Base-by-base conservation (phyloP, 805 yeast genomes). In the Candida wancherniae region DNA sequence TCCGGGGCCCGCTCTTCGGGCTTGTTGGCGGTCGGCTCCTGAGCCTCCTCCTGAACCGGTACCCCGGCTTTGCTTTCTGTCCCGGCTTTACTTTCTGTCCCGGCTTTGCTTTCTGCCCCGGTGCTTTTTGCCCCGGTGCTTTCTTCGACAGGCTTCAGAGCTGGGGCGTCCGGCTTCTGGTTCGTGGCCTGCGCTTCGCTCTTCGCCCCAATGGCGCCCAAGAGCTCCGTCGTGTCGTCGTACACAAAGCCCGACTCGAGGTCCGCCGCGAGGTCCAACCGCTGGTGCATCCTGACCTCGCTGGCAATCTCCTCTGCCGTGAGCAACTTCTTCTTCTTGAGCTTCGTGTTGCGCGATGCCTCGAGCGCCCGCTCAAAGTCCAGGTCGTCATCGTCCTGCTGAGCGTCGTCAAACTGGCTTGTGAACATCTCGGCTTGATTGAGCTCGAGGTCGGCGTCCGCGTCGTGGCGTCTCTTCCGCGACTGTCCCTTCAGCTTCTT, bases 161-260 rank as follows among this genome's bases (percentile, higher is more conserved):
- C n/a, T n/a, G n/a, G n/a, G n/a, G n/a, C n/a, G n/a, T n/a, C n/a
- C n/a, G n/a, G n/a, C n/a, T n/a, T n/a, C n/a, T n/a, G n/a, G n/a
- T n/a, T n/a, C n/a, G n/a, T n/a, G n/a, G n/a, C n/a, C n/a, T n/a
- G n/a, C n/a, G n/a, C n/a, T n/a, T n/a, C n/a, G n/a, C n/a, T 9
- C 29, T 11, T n/a, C 12, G 21, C 20, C 3, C 26, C 29, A 9
- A 59, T 39, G 4, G 48, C 42, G 15, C 44, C 52, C 26, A 67
- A 44, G 36, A 69, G 67, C 19, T 66, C 73, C 17, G 53, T 51
- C 1, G 71, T 71, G 15, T 62, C 71, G 42, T 71, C 47, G 15
- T 41, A 50, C 3, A 50, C 45, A 17, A 44, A 22, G 3, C 44
- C 47, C 6, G 31, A 30, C 5, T 30, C 38, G 11, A 42, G 18